Evolutionary conservation across 1,284 basidiomycete species (phyloP).

Genomic region (Fomitiporia mediterranea): DNA sequence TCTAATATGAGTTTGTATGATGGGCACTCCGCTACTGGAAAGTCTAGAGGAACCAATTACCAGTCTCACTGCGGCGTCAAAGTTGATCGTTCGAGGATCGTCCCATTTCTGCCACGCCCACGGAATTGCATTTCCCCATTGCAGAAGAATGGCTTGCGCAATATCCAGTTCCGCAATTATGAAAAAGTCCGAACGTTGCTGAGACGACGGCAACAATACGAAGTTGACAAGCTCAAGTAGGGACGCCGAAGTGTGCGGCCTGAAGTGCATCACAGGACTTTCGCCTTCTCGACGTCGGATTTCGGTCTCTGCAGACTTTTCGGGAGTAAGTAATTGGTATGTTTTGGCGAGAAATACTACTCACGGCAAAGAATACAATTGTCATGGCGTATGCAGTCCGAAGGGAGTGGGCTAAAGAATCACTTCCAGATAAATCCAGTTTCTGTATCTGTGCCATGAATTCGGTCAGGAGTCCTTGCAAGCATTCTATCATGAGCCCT

Average conservation of each 20-base stretch:
- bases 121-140: constrained; percentile 47
- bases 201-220: constrained; percentile 24
- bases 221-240: constrained; percentile 43
- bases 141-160: constrained; percentile 44
- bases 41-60: constrained; percentile 33
- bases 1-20: constrained; percentile 34
- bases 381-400: constrained; percentile 10
- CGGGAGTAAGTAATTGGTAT: background rate
- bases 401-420: background rate
- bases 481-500: constrained; percentile 3
- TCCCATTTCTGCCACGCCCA: constrained; percentile 65
- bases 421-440: background rate
- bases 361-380: constrained; percentile 13
- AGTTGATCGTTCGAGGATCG: constrained; percentile 45
- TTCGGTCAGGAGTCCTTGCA: constrained; percentile 11
- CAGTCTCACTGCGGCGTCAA: constrained; percentile 44
- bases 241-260: constrained; percentile 43
- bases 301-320: constrained; percentile 4
- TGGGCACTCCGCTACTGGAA: background rate
- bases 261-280: constrained; percentile 28
- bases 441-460: constrained; percentile 2
- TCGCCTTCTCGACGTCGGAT: background rate
- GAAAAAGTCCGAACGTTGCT: constrained; percentile 18
- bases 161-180: constrained; percentile 36
- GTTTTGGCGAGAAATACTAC: background rate